Evolutionary conservation across 2,329 filamentous ascomycete genomes (phyloP).

Genomic region (Pestalotiopsis sp.): DNA sequence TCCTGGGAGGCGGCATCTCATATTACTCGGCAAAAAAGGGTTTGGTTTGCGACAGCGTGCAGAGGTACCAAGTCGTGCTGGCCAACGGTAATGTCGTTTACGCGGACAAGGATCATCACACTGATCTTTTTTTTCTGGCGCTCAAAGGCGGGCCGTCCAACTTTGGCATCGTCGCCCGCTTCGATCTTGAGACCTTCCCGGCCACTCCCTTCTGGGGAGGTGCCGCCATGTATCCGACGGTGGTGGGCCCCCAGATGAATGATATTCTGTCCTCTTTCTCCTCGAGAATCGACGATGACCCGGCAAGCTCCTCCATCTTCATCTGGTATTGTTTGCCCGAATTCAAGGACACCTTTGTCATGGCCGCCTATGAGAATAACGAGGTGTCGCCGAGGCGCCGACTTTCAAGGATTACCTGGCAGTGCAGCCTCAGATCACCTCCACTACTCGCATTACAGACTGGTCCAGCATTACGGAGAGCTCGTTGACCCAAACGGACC

Average conservation of each 20-base stretch:
- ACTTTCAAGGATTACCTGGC: no score
- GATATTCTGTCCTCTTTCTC: neutral
- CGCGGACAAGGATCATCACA: constrained; percentile 15
- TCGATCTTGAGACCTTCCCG: constrained; percentile 16
- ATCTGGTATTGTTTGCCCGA: no score
- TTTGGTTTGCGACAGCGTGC: constrained; percentile 32
- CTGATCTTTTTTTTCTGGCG: constrained; percentile 36
- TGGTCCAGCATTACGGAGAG: constrained; percentile 2
- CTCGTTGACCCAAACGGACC: constrained; percentile 5
- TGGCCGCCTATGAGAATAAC: no score
- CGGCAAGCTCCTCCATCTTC: neutral
- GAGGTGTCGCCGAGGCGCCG: no score
- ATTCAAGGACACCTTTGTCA: no score
- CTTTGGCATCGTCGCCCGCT: constrained; percentile 22
- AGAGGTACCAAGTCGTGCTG: constrained; percentile 32
- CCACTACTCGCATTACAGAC: neutral
- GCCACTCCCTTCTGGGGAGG: neutral
- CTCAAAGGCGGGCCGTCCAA: constrained; percentile 31
- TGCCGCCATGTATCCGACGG: neutral
- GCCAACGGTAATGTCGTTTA: constrained; percentile 19
- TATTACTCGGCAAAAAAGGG: constrained; percentile 22
- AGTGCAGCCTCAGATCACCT: no score
- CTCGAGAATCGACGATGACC: neutral
- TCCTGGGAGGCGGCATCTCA: constrained; percentile 31
- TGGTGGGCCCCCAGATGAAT: neutral